A percentile compares a stretch with the other conserved stretches of the same genome.
Conservation (phyloP, 148 eudicot species). For the Gaultheria prostrata region DNA sequence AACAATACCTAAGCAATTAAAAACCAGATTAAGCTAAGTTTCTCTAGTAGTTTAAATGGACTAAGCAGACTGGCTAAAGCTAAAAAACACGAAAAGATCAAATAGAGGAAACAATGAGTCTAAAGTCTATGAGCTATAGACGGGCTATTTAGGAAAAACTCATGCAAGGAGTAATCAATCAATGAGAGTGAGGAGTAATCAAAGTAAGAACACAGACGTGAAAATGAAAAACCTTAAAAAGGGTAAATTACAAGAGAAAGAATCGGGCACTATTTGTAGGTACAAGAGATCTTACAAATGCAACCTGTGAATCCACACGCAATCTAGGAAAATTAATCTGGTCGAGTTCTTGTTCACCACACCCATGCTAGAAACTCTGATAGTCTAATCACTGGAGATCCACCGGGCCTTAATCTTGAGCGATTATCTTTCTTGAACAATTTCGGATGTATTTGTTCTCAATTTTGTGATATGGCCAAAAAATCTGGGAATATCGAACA, state of each 20-base stretch:
- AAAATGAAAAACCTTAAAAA: neutral
- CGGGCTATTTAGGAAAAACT: no score
- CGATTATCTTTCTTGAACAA: neutral
- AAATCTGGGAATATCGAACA: neutral
- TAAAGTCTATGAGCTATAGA: no score
- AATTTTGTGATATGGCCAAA: neutral
- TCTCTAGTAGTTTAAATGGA: no score
- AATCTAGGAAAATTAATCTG: neutral
- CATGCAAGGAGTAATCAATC: neutral
- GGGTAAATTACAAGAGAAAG: neutral
- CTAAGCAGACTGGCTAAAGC: no score
- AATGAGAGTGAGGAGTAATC: neutral
- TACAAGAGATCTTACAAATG: neutral
- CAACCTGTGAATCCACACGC: neutral
- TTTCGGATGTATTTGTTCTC: neutral
- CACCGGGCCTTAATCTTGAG: neutral
- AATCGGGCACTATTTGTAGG: neutral
- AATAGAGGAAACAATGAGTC: no score
- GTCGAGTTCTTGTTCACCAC: neutral
- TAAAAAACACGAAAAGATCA: no score
- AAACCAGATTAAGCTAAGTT: neutral
- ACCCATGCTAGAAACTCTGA: neutral
- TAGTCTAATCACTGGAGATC: neutral
- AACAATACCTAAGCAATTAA: no score
- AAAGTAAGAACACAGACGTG: neutral